Base-by-base conservation (phyloP, 768 basidiomycete genomes). In the Dacryopinax primogenitus region DNA sequence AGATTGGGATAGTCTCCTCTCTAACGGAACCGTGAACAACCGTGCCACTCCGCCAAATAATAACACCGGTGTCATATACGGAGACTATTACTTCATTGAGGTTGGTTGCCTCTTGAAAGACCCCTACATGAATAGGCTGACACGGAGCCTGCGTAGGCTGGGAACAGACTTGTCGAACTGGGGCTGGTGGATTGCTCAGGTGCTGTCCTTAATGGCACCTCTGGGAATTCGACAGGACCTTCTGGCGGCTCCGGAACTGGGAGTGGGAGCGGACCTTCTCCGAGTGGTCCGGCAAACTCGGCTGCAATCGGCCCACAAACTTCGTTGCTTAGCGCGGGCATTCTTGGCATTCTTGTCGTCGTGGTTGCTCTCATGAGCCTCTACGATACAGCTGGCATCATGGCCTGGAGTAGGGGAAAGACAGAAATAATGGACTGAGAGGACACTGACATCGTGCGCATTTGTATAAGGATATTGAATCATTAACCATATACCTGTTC, bases 21-120 rank as follows among this genome's bases (percentile, higher is more conserved):
- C 84, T 1, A 84, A 86, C 70, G 85, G 83, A 35, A 86, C 86
- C 6, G 84, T 85, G 2, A 84, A 85, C 70, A 76, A 76, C 70
- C 83, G 81, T 1, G 78, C 76, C 34, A 66, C 67, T 30, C 70
- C 72, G 1, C 76, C 79, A 47, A 85, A 84, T 71, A 80, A 77
- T 66, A 72, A 82, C 64, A 86, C 85, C 1, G 86, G 84, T 0
- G 85, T 81, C 47, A 80, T 84, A 12, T 83, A 83, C 69, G 84
- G 83, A 23, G 85, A 86, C 72, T 84, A 85, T 71, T 86, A 83
- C 73, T 86, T 78, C 68, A 78, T 86, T 68, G 78, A 62, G 62
- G 62, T 62, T 11, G 3, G 62, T 62, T n/a, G 45, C 45, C 45
- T 47, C 45, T 39, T n/a, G 11, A n/a, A 11, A 39, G 37, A 11